Evolutionary conservation across 2,329 filamentous ascomycete species (phyloP).

Genomic region (Colletotrichum sp.): DNA sequence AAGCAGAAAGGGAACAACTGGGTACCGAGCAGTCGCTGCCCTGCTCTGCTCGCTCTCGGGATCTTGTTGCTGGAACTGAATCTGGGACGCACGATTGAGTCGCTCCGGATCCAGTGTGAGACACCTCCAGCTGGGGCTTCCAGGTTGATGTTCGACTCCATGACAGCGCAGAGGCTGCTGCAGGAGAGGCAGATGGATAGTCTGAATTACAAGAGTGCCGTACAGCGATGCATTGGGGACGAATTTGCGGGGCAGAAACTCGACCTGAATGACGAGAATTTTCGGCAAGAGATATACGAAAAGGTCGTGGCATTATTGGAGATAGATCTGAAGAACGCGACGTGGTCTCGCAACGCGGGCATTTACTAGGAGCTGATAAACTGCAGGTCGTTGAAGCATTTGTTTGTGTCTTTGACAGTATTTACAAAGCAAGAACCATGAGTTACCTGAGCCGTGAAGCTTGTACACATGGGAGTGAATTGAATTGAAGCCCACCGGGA

Average conservation of each 20-base stretch:
- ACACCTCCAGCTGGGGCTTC: not conserved
- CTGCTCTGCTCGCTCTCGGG: conserved; percentile 20
- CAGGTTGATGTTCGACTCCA: not conserved
- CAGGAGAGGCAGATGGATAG: not conserved
- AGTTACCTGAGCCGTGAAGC: accelerated
- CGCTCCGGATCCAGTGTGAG: not conserved
- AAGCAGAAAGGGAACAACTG: not conserved
- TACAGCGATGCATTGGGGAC: conserved; percentile 20
- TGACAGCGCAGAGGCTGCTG: not conserved
- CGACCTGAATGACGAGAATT: not conserved
- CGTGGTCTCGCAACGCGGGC: not conserved
- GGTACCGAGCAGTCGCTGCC: not conserved
- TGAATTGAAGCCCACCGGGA: accelerated
- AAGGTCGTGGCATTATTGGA: not conserved
- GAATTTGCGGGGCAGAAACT: not conserved
- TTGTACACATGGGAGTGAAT: accelerated
- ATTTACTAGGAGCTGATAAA: not conserved
- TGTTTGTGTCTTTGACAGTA: not conserved
- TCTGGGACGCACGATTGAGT: not conserved
- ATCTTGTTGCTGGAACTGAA: conserved; percentile 26
- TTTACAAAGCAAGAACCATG: accelerated
- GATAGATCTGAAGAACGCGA: not conserved
- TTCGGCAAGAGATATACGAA: not conserved
- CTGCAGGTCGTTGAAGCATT: accelerated
- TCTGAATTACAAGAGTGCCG: conserved; percentile 23